phyloP scores from a whole-genome alignment of 2,329 filamentous ascomycete genomes.

The Fusarium sp. region DNA sequence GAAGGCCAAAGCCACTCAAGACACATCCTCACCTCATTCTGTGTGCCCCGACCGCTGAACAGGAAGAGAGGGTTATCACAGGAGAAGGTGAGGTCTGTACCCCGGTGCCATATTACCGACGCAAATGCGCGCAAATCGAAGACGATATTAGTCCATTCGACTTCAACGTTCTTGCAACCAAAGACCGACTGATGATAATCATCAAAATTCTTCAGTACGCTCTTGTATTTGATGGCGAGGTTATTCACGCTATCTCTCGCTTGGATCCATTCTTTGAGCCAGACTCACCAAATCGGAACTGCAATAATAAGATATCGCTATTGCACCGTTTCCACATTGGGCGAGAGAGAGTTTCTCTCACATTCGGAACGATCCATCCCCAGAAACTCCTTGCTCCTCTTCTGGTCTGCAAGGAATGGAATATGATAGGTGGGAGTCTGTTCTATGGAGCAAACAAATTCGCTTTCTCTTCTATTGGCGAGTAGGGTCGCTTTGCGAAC shows the following conservation, averaged over 20 bases:
- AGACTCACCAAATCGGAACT: too few relatives aligned
- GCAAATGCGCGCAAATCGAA: background rate
- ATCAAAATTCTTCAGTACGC: conserved; percentile 51
- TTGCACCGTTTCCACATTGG: conserved; percentile 54
- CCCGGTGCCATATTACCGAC: background rate
- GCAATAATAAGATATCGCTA: conserved; percentile 33
- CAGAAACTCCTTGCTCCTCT: conserved; percentile 51
- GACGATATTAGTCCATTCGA: conserved; percentile 36
- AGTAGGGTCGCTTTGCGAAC: conserved; percentile 58
- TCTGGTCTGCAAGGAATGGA: conserved; percentile 53
- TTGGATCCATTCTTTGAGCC: conserved; percentile 50
- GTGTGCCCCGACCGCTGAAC: background rate
- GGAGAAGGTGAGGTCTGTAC: background rate
- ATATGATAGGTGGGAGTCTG: conserved; percentile 52
- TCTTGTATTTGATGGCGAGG: conserved; percentile 47
- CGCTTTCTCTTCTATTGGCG: conserved; percentile 63
- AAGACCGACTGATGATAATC: conserved; percentile 14
- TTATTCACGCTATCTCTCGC: conserved; percentile 57
- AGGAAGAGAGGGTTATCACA: background rate
- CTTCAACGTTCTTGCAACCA: conserved; percentile 46
- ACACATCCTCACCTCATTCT: conserved; percentile 28
- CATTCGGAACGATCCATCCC: conserved; percentile 45
- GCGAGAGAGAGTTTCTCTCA: conserved; percentile 44
- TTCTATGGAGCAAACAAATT: conserved; percentile 63
- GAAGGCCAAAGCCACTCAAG: background rate